Base-by-base conservation (phyloP, 371 early-diverging fungal genomes). In the Amoeboradix gromovi region DNA sequence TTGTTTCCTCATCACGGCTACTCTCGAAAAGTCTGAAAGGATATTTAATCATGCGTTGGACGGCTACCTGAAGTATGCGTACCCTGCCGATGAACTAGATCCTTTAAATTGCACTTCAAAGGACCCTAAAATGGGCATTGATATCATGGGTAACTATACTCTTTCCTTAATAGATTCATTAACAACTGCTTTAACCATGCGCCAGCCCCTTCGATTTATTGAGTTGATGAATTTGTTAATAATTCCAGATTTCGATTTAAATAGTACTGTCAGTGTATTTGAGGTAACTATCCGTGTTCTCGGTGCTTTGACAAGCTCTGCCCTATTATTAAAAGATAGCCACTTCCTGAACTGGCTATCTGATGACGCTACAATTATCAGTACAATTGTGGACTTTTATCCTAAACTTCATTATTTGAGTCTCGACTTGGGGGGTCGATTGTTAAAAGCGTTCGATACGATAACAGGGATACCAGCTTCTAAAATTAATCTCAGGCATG, bases 261-360 rank as follows among this genome's bases (percentile, higher is more conserved):
- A 93, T 74, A 85, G 83, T 70, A 83, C 85, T 69, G 91, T 95
- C 0, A 91, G 91, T 75, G 88, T 94, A 1, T 95, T 95, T 79
- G 96, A 95, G 76, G 80, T 85, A 31, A 92, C 87, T 65, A 95
- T 95, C 67, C 80, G 96, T 31, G 82, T 90, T 66, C 74, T 95
- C 0, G 96, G 95, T 1, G 91, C 89, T 16, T 76, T 93, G 71
- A 73, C 12, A 5, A 48, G 48, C 48, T 12, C 48, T 12, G 48
- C 48, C 48, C 22, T 48, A 22, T 22, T 48, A 5, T 22, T 48
- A 5, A 22, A 48, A 48, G 48, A 48, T 48, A 48, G 12, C 48
- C 5, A 48, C 5, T 48, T 48, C 22, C 22, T 48, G 22, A 48
- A 48, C 5, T 48, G 48, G 48, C 22, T 48, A 12, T 48, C 48